These are phyloP conservation scores for Toxicodendron radicans DNA, from an alignment of 345 rosid species.

Conservation along the genomic window DNA sequence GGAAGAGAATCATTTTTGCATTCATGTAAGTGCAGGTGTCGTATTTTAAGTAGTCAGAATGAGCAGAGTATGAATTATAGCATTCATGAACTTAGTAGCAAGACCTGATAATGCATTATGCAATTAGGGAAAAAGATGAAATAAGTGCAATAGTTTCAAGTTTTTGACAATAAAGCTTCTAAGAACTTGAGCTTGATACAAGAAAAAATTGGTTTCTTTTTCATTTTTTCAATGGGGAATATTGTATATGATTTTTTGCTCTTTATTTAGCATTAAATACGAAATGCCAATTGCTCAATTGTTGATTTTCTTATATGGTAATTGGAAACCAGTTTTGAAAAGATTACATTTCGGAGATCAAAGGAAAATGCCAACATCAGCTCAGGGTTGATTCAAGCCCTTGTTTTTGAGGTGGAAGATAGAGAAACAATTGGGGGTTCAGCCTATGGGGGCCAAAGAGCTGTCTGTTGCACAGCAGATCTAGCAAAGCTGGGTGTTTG, in stretches of 20 bases:
- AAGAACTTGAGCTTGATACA: not conserved
- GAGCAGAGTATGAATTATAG: not conserved
- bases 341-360: conserved; percentile 64
- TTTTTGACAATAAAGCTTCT: not conserved
- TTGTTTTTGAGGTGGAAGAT: conserved; percentile 84
- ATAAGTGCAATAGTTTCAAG: not conserved
- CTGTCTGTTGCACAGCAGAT: conserved; percentile 90
- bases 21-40: not conserved
- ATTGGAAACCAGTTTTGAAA: conserved; percentile 65
- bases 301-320: conserved; percentile 18
- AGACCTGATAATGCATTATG: not conserved
- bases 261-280: not conserved
- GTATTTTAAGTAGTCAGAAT: not conserved
- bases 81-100: not conserved
- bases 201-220: not conserved
- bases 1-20: not conserved
- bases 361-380: conserved; percentile 48
- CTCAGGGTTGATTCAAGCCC: conserved; percentile 61
- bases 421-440: conserved; percentile 89
- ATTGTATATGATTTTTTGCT: not conserved
- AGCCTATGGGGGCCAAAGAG: conserved; percentile 97
- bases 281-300: not conserved
- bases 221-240: too few relatives aligned
- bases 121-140: not conserved
- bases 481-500: conserved; percentile 87